These are phyloP conservation scores for Camelina hispida DNA, from an alignment of 345 rosid species.

Conservation along the genomic window DNA sequence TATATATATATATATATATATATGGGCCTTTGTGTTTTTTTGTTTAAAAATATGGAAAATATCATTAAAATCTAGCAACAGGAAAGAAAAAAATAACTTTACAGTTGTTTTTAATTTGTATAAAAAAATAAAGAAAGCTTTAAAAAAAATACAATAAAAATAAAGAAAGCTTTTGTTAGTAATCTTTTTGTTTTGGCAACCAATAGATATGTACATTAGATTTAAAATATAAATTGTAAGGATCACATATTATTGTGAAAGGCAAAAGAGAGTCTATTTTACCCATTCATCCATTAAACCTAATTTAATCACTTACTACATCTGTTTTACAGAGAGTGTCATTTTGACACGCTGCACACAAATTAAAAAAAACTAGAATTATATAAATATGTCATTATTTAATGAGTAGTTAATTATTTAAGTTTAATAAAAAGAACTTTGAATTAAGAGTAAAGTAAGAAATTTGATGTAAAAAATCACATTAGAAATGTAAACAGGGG, in stretches of 20 bases:
- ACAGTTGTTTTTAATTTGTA: background rate
- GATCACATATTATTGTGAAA: no score
- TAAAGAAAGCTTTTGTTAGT: background rate
- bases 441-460: no score
- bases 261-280: background rate
- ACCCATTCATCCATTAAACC: background rate
- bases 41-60: conserved; percentile 38
- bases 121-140: no score
- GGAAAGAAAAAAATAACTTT: conserved; percentile 26
- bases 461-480: no score
- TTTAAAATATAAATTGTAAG: background rate
- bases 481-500: no score
- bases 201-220: background rate
- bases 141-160: no score
- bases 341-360: no score
- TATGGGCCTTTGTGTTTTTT: background rate
- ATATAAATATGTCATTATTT: no score
- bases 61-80: conserved; percentile 50
- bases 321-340: no score
- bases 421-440: no score
- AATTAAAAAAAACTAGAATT: no score
- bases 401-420: no score
- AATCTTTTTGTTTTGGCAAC: background rate
- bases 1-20: background rate
- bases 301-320: background rate